A percentile compares a stretch with the other conserved stretches of the same genome.
These are phyloP conservation scores for Alternaria metachromatica DNA, from an alignment of 2,329 filamentous ascomycete genomes.

Conservation along the genomic window DNA sequence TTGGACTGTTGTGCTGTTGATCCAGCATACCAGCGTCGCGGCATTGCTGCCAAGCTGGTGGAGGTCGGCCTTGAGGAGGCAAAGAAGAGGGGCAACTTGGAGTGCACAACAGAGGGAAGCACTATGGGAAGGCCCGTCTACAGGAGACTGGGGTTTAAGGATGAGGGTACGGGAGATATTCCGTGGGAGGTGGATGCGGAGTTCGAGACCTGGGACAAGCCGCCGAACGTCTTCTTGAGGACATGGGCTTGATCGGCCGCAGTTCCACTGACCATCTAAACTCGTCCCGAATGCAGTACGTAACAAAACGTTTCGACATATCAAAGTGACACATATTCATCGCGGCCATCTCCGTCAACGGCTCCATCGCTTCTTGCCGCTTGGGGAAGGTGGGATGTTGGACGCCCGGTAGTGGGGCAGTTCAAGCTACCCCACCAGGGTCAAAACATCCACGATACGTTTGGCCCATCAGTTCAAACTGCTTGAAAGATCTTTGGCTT, in stretches of 20 bases:
- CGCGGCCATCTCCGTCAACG: slow-evolving; percentile 24
- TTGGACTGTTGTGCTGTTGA: slow-evolving; percentile 58
- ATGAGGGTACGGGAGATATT: slow-evolving; percentile 40
- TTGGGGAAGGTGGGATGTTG: slow-evolving; percentile 43
- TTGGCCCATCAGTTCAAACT: neutral
- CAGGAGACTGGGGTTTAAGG: slow-evolving; percentile 40
- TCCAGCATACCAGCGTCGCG: slow-evolving; percentile 59
- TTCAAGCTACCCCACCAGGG: slow-evolving; percentile 29
- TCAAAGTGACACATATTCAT: slow-evolving; percentile 1
- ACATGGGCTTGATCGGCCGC: slow-evolving; percentile 29
- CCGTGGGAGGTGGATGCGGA: slow-evolving; percentile 43
- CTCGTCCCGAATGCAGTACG: neutral
- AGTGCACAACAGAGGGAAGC: slow-evolving; percentile 47
- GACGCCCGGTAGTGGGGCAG: slow-evolving; percentile 31
- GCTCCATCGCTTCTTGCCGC: slow-evolving; percentile 23
- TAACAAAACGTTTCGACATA: neutral
- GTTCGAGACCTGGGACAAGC: slow-evolving; percentile 39
- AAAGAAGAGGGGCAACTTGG: slow-evolving; percentile 40
- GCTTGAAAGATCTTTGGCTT: neutral
- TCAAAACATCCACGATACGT: slow-evolving; percentile 17
- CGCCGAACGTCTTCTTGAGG: slow-evolving; percentile 45
- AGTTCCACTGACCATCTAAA: neutral
- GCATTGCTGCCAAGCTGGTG: slow-evolving; percentile 45
- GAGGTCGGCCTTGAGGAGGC: slow-evolving; percentile 45
- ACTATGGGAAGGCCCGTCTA: slow-evolving; percentile 46